Base-by-base conservation (phyloP, 768 basidiomycete species). In the Collybiopsis confluens region DNA sequence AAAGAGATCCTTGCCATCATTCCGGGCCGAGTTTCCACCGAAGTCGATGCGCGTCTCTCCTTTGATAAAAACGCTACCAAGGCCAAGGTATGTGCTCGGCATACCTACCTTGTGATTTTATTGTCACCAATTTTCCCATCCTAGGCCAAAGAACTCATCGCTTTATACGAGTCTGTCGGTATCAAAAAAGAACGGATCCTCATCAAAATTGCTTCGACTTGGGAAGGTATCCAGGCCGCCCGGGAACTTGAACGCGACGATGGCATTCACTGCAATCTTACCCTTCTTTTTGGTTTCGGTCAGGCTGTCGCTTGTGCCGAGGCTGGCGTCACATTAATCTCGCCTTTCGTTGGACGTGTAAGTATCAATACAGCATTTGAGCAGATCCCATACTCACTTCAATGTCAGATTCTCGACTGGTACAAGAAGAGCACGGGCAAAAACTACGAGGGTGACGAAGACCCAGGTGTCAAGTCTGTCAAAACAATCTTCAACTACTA, bases 181-280 rank as follows among this genome's bases (percentile, higher is more conserved):
- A 85, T 99, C 76, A 76, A 83, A 68, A 92, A 90, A 74, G 94
- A 98, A 41, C 92, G 97, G 58, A 78, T 99, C 58, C 79, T 99
- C 62, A 98, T 99, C 85, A 99, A 99, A 80, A 98, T 99, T 66
- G 97, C 96, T 27, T 96, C 97, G 37, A 95, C 95, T 44, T 99
- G 92, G 91, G 97, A 98, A 74, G 97, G 97, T 73, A 99, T 99
- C 76, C 96, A 99, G 73, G 97, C 97, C 55, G 97, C 97, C 35
- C 86, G 93, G 58, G 88, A 95, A 72, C 87, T 99, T 60, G 97
- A 99, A 78, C 71, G 80, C 56, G 89, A 96, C 61, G 85, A 97
- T 56, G 81, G 80, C 58, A 98, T 99, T 72, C 95, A 96, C 84
- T 98, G 94, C 81, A 98, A 99, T 77, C 84, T 99, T 60, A 99